Percentiles rank a stretch among this genome's conserved stretches.
phyloP scores from a whole-genome alignment of 1,139 yeast genomes.

The Pichia sp. region DNA sequence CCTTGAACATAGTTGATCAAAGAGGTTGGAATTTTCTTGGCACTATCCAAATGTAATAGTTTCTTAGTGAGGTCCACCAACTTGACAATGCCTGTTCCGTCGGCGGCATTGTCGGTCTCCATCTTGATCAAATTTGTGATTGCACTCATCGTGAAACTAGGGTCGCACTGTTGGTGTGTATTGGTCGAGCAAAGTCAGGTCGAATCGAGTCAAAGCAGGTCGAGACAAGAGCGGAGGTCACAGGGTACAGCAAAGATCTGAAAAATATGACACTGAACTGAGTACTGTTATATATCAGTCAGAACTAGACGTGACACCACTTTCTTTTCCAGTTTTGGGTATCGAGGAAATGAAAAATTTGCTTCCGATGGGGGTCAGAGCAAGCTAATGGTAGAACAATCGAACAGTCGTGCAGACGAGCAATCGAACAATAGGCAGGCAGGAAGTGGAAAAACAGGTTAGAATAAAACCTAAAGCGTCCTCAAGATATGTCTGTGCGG shows the following conservation, averaged over 20 bases:
- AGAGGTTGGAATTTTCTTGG: conserved; percentile 36
- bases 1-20: conserved; percentile 37
- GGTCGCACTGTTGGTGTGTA: too few species aligned
- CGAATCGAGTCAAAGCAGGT: too few species aligned
- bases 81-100: conserved; percentile 46
- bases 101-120: conserved; percentile 41
- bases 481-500: neutral
- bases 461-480: neutral
- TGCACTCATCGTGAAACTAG: conserved; percentile 9
- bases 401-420: too few species aligned
- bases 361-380: neutral
- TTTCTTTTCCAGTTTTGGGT: neutral
- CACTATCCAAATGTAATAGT: conserved; percentile 22
- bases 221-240: too few species aligned
- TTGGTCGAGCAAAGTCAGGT: too few species aligned
- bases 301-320: neutral
- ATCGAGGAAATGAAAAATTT: neutral
- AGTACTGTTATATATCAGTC: neutral
- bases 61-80: conserved; percentile 32
- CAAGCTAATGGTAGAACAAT: neutral
- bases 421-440: neutral
- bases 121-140: conserved; percentile 22
- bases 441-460: neutral
- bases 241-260: too few species aligned
- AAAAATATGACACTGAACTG: too few species aligned